These are phyloP conservation scores for Arbutus unedo DNA, from an alignment of 148 eudicot genomes.

Conservation along the genomic window DNA sequence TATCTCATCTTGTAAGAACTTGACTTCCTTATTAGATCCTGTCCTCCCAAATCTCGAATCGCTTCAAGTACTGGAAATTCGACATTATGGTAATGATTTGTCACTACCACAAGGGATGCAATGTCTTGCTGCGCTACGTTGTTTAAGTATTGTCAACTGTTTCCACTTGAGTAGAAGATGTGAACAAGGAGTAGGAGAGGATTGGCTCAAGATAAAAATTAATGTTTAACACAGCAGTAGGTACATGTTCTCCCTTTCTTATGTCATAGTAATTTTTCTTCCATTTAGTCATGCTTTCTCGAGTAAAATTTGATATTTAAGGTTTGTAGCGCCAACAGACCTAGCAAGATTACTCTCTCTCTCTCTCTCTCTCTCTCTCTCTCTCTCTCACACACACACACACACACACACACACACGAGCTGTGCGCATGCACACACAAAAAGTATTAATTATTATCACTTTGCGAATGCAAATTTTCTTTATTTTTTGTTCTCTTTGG, in stretches of 20 bases:
- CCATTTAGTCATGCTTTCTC: too few species aligned
- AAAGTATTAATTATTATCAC: too few species aligned
- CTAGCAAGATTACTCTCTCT: too few species aligned
- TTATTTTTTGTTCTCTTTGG: too few species aligned
- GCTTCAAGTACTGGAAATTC: neutral
- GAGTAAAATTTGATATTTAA: too few species aligned
- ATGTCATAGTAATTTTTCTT: too few species aligned
- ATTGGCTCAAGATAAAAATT: neutral
- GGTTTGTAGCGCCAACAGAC: too few species aligned
- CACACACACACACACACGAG: too few species aligned
- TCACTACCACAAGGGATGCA: neutral
- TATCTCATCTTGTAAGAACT: neutral
- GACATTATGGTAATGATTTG: neutral
- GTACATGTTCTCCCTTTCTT: neutral
- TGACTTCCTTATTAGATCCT: neutral
- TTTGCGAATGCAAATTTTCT: too few species aligned
- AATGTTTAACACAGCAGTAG: neutral
- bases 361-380: too few species aligned
- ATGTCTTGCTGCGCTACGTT: neutral
- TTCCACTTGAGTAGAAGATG: neutral
- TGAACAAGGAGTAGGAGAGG: neutral
- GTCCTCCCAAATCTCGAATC: neutral
- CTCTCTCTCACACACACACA: too few species aligned
- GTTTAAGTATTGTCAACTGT: neutral
- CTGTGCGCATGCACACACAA: too few species aligned